Conservation (phyloP, 2,329 filamentous ascomycete genomes). For the Emmonsiellopsis sp. region DNA sequence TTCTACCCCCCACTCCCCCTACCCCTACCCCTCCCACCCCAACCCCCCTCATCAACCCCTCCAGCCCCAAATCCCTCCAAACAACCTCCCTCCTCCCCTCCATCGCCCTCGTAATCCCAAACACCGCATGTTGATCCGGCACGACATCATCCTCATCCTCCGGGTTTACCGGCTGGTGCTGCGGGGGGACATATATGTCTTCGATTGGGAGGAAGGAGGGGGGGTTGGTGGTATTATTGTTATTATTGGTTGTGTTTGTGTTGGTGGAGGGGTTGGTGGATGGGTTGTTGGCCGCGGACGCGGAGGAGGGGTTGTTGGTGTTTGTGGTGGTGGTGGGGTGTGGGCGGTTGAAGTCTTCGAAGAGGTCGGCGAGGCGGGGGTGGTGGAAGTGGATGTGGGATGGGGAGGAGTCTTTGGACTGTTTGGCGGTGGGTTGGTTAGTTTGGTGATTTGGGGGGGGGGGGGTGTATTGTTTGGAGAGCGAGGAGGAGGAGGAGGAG, state of each 20-base stretch:
- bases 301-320: conserved; percentile 3
- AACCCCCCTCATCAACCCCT: conserved; percentile 36
- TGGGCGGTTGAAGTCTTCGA: conserved; percentile 41
- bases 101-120: conserved; percentile 55
- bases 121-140: conserved; percentile 57
- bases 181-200: conserved; percentile 50
- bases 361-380: conserved; percentile 39
- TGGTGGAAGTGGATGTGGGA: conserved; percentile 41
- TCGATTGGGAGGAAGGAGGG: conserved; percentile 43
- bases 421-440: conserved; percentile 7
- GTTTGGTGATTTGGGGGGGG: neutral
- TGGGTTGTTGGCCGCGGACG: too few species aligned
- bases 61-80: conserved; percentile 52
- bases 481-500: too few species aligned
- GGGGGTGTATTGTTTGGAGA: neutral
- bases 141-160: conserved; percentile 60
- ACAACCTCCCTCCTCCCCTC: conserved; percentile 43
- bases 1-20: conserved; percentile 27
- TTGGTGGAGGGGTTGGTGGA: conserved; percentile 5
- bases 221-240: conserved; percentile 12
- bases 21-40: conserved; percentile 36
- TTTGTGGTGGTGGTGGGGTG: conserved; percentile 22
- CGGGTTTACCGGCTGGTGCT: conserved; percentile 54
- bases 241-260: conserved; percentile 7
- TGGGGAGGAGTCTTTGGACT: conserved; percentile 43